Percentiles rank a stretch among this genome's conserved stretches.
Evolutionary conservation across 441 rosid species (phyloP).

Genomic region (Syzygium syzygioides): DNA sequence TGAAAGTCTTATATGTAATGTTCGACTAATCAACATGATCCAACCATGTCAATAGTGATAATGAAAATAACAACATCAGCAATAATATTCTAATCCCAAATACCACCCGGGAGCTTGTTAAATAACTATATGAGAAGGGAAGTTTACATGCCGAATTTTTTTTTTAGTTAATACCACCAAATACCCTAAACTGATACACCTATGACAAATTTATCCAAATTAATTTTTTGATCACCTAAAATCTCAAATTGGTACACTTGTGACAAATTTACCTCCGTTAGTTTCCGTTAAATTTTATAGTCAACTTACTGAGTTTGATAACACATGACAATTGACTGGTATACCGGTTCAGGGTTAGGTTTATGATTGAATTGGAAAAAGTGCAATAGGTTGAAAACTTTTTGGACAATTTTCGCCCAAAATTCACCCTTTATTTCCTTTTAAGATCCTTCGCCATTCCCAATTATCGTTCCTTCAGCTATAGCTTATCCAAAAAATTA

Average conservation of each 20-base stretch:
- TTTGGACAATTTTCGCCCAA: neutral
- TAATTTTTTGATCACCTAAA: no score
- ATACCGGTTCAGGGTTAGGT: no score
- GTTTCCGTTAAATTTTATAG: no score
- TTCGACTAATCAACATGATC: neutral
- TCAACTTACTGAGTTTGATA: no score
- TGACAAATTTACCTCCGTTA: no score
- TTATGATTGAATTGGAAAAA: no score
- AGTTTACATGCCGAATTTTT: neutral
- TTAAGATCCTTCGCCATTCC: neutral
- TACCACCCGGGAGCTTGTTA: neutral
- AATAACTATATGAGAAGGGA: neutral
- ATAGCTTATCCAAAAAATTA: neutral
- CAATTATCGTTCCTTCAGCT: neutral
- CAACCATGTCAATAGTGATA: neutral
- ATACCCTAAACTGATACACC: no score
- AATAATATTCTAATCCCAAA: neutral
- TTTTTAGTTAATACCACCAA: neutral
- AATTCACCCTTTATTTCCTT: neutral
- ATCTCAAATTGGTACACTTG: no score
- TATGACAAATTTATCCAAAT: no score
- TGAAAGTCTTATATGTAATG: neutral
- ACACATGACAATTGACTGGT: no score
- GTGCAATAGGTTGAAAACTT: no score
- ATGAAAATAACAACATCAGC: neutral